Evolutionary conservation across 805 yeast species (phyloP).

Genomic region (Candida andamanensis): DNA sequence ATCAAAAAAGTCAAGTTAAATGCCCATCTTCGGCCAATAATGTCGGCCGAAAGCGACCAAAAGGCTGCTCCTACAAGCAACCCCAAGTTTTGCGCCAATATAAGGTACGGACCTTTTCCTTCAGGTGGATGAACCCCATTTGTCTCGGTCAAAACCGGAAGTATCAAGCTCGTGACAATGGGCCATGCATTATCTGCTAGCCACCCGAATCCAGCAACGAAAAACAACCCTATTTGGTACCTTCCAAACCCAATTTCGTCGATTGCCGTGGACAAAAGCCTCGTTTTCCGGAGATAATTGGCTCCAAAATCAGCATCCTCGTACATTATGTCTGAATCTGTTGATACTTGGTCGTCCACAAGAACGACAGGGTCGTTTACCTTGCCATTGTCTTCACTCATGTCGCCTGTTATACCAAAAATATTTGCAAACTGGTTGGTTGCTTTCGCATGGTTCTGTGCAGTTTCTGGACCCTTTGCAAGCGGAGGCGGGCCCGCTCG

Average conservation of each 20-base stretch:
- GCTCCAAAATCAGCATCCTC: constrained; percentile 9
- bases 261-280: constrained; percentile 21
- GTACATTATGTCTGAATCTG: constrained; percentile 1
- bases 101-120: constrained; percentile 30
- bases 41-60: constrained; percentile 27
- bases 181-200: constrained; percentile 44
- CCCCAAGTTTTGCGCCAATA: constrained; percentile 42
- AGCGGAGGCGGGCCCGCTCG: too few species aligned
- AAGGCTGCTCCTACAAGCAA: constrained; percentile 24
- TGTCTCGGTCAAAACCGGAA: constrained; percentile 25
- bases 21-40: constrained; percentile 27
- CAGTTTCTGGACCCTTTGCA: too few species aligned
- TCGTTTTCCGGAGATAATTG: constrained; percentile 20
- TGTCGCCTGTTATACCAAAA: too few species aligned
- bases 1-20: constrained; percentile 24
- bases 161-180: constrained; percentile 27
- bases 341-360: constrained; percentile 1
- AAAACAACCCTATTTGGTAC: constrained; percentile 46
- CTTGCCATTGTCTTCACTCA: too few species aligned
- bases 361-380: too few species aligned
- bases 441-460: too few species aligned
- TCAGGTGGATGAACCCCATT: constrained; percentile 34
- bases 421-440: too few species aligned
- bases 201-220: constrained; percentile 57
- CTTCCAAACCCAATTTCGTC: constrained; percentile 37